Evolutionary conservation across 1,139 yeast genomes (phyloP).

Genomic region (Kazachstania sp.): DNA sequence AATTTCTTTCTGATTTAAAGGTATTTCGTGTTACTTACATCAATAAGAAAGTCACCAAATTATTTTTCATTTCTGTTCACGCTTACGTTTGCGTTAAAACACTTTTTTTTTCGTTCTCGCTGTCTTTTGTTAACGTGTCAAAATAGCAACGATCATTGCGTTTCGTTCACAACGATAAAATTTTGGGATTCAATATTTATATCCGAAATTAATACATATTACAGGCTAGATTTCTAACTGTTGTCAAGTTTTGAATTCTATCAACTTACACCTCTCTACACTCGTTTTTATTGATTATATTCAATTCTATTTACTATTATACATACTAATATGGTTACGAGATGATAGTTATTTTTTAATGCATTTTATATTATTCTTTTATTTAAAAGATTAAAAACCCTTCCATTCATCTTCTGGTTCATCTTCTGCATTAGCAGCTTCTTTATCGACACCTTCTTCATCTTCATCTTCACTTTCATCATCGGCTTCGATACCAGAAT

Average conservation of each 20-base stretch:
- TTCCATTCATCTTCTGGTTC: constrained; percentile 42
- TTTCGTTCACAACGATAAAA: neutral
- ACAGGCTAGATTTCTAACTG: too few species aligned
- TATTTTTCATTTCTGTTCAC: neutral
- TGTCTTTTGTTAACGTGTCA: constrained; percentile 2
- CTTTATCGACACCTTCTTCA: constrained; percentile 15
- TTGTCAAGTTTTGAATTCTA: too few species aligned
- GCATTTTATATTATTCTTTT: neutral
- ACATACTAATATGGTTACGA: neutral
- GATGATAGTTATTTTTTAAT: neutral
- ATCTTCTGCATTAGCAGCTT: constrained; percentile 29
- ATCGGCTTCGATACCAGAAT: constrained; percentile 22
- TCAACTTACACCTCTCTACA: too few species aligned
- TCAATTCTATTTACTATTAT: neutral
- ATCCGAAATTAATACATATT: too few species aligned
- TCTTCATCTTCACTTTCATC: constrained; percentile 26
- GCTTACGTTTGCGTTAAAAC: neutral
- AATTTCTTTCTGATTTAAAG: neutral
- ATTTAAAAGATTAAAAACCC: constrained; percentile 34
- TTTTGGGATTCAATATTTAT: too few species aligned
- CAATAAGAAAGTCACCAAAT: neutral
- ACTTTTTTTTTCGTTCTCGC: neutral
- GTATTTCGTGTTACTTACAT: too few species aligned
- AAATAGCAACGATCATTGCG: neutral
- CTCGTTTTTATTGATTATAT: too few species aligned